Conservation (phyloP, 78 protist genomes). For the Bodo saltans region DNA sequence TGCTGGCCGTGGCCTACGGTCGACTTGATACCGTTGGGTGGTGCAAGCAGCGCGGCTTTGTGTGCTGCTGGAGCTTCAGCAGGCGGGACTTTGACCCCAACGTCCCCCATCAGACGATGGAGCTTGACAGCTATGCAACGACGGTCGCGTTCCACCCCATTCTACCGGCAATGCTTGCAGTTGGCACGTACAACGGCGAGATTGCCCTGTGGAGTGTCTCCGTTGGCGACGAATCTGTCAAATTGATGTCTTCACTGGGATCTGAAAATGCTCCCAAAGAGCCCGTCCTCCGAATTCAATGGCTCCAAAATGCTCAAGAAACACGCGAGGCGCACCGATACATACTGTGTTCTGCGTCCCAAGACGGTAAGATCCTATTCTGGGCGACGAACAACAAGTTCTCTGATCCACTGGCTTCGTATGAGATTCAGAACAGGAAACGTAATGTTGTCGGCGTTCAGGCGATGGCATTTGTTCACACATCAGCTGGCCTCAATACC, state of each 20-base stretch:
- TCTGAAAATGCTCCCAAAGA: not conserved
- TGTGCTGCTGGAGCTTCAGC: slow-evolving; percentile 2
- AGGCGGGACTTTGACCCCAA: slow-evolving; percentile 10
- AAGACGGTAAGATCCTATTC: not conserved
- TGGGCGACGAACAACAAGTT: not conserved
- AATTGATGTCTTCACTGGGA: not conserved
- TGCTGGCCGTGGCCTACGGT: slow-evolving; percentile 35
- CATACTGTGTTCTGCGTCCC: not conserved
- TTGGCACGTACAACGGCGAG: slow-evolving; percentile 37
- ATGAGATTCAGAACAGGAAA: not conserved
- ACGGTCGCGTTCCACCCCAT: slow-evolving; percentile 30
- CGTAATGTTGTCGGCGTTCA: not conserved
- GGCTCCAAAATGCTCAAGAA: slow-evolving; percentile 1
- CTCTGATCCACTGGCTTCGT: not conserved
- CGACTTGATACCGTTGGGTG: not conserved
- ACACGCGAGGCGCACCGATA: not conserved
- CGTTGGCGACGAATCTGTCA: not conserved
- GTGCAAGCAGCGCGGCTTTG: not conserved
- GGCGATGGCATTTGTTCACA: not conserved
- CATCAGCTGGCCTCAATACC: not conserved
- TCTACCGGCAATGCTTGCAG: slow-evolving; percentile 19
- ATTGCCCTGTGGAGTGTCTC: not conserved
- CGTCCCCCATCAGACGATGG: not conserved
- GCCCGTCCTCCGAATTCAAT: slow-evolving; percentile 1
- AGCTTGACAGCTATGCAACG: not conserved